These are phyloP conservation scores for Pseudonitzschia pungens DNA, from an alignment of 108 stramenopile species.

Conservation along the genomic window DNA sequence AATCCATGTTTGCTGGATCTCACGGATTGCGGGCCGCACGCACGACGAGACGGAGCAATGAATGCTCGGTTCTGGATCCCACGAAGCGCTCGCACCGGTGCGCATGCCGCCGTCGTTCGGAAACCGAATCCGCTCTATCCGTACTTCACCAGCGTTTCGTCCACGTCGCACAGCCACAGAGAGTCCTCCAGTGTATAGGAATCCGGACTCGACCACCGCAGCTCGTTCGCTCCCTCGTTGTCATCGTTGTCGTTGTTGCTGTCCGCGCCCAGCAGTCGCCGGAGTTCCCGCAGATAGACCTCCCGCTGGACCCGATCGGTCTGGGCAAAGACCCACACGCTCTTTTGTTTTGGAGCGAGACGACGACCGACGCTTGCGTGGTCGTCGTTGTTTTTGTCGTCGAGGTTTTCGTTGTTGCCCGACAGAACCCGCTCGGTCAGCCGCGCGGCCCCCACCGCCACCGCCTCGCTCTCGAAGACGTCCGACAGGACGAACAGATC, in stretches of 20 bases:
- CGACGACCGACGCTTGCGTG: neutral
- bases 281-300: conserved; percentile 41
- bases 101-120: neutral
- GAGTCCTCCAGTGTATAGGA: conserved; percentile 5
- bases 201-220: conserved; percentile 33
- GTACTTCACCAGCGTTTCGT: conserved; percentile 58
- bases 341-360: neutral
- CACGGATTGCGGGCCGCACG: no score
- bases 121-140: neutral
- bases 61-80: no score
- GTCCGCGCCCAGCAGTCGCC: conserved; percentile 7
- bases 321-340: conserved; percentile 79
- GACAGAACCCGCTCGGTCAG: conserved; percentile 20
- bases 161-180: conserved; percentile 63
- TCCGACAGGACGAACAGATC: conserved; percentile 75
- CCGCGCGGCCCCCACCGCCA: conserved; percentile 65
- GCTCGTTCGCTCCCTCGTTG: neutral
- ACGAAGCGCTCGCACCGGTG: neutral
- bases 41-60: no score
- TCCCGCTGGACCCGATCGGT: conserved; percentile 77
- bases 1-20: no score
- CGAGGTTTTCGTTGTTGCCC: neutral
- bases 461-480: conserved; percentile 68
- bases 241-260: neutral
- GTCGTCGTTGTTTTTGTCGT: neutral